Base-by-base conservation (phyloP, 306 rosid genomes). In the Canavalia ensiformis region DNA sequence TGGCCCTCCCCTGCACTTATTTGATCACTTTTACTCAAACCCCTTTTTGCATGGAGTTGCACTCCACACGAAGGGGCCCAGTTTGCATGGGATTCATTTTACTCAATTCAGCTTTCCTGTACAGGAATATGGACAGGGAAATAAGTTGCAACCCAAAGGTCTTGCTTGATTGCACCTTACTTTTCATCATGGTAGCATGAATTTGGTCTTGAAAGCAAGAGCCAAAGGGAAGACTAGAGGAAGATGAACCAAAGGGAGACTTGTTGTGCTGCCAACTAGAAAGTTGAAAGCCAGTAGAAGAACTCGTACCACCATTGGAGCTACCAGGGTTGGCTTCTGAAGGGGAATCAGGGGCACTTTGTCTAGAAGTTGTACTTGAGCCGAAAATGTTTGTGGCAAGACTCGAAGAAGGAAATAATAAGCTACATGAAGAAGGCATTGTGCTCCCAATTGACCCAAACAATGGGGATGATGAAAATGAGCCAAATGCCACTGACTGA, bases 221-320 rank as follows among this genome's bases (percentile, higher is more conserved):
- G n/a, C 45, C 45, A 41, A 41, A 41, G 45, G 45, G 5, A 5
- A 41, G 5, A 2, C 45, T 5, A 5, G 45, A 41, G 45, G 45
- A 2, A 41, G 45, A 41, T 41, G 45, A 74, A 86, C 82, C 83
- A 77, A 90, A 91, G 2, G 90, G 62, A 4, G 90, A 71, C 55
- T 87, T 86, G 67, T 84, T 25, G 28, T 88, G 54, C 86, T 84
- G 91, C 97, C 92, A 89, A 78, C 76, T 82, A 34, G 91, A 58
- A 65, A 30, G 29, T 37, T 80, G 79, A 81, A 88, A 86, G 68
- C 62, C 9, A 42, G 82, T 72, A n/a, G n/a, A n/a, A 75, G 94
- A 56, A n/a, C 79, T 80, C 42, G 88, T 42, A 31, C 88, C 85
- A 75, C 84, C 84, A 68, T 79, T 74, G 52, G 93, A 85, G 87